A percentile compares a stretch with the other conserved stretches of the same genome.
These are phyloP conservation scores for Syzygium syzygioides DNA, from an alignment of 441 rosid species.

Conservation along the genomic window DNA sequence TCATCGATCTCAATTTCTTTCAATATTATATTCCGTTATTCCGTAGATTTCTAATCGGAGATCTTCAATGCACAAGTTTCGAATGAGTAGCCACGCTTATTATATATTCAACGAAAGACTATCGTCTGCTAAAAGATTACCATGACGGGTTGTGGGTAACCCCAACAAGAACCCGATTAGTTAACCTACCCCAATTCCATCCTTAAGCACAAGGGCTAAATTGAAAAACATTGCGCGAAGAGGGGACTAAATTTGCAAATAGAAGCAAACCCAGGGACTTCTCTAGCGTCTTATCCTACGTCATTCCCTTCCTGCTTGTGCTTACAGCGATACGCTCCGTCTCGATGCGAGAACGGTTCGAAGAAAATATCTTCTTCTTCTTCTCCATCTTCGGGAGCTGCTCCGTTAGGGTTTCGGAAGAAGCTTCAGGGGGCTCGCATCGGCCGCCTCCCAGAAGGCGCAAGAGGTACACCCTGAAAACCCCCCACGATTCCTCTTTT, in stretches of 20 bases:
- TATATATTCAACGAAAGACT: no score
- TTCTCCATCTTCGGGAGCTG: not conserved
- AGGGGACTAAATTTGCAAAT: not conserved
- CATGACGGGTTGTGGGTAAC: no score
- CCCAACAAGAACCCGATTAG: no score
- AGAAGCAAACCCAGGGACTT: not conserved
- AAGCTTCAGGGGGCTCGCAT: not conserved
- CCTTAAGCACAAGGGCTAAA: not conserved
- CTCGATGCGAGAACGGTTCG: not conserved
- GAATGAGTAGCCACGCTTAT: no score
- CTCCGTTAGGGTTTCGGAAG: not conserved
- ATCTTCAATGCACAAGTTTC: no score
- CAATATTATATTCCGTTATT: no score
- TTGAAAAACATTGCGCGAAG: not conserved
- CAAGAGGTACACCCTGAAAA: not conserved
- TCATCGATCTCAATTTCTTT: no score
- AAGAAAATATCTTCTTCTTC: not conserved
- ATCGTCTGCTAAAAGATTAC: no score
- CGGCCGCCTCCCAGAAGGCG: not conserved
- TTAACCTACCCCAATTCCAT: not conserved
- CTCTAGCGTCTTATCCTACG: not conserved
- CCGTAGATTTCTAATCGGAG: no score
- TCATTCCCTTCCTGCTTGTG: not conserved
- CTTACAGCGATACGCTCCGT: not conserved
- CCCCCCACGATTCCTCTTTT: not conserved